These are phyloP conservation scores for Solanum pennellii DNA, from an alignment of 257 asterid genomes.

Conservation along the genomic window DNA sequence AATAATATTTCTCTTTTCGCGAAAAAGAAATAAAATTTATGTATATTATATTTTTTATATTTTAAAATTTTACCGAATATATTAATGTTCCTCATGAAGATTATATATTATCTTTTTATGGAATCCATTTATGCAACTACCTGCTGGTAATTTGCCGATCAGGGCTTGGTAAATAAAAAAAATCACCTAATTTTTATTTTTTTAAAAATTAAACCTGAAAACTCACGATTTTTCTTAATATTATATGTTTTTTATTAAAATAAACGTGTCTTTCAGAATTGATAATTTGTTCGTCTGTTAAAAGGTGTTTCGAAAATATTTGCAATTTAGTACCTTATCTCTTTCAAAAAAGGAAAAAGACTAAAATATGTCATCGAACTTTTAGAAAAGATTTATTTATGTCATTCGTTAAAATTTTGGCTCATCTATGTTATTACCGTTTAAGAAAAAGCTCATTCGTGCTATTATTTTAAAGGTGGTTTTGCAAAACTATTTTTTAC, in stretches of 20 bases:
- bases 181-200: neutral
- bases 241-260: neutral
- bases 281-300: neutral
- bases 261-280: neutral
- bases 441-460: too few species aligned
- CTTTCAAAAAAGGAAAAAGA: too few species aligned
- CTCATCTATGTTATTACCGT: rapidly evolving
- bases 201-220: too few species aligned
- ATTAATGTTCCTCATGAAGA: neutral
- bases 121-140: neutral
- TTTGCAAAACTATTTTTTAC: too few species aligned
- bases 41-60: rapidly evolving
- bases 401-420: rapidly evolving
- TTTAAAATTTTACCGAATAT: neutral
- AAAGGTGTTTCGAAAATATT: neutral
- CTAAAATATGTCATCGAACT: too few species aligned
- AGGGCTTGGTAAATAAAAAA: neutral
- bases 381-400: too few species aligned
- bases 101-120: neutral
- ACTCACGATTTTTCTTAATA: too few species aligned
- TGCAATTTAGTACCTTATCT: neutral
- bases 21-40: neutral
- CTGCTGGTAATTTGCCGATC: neutral
- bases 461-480: too few species aligned
- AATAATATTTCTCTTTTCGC: too few species aligned